Base-by-base conservation (phyloP, 2,329 filamentous ascomycete species). In the Fusarium brachygibbosum region DNA sequence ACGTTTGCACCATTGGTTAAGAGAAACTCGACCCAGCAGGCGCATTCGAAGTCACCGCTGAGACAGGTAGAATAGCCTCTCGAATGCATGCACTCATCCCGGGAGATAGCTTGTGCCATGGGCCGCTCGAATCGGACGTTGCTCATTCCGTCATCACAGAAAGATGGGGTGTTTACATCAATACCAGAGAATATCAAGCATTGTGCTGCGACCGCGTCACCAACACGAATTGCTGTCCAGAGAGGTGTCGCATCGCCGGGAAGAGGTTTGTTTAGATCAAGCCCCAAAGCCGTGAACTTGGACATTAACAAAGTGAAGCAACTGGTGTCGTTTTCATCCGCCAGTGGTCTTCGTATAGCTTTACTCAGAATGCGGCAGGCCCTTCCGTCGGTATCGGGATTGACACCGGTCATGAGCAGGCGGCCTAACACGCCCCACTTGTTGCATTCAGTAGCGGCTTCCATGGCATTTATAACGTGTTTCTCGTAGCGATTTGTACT, bases 151-250 rank as follows among this genome's bases (percentile, higher is more conserved):
- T 23, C 25, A 4, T 17, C 14, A 2, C 2, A 17, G 19, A 32
- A 2, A 14, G 50, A 44, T 4, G 35, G 17, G 5, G 4, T 21
- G 12, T 44, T 25, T 3, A 31, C 1, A 19, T 53, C 12, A 11
- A 14, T 37, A 1, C 37, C 50, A 53, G 16, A 44, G 0, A 34
- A 0, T 6, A 53, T 34, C 29, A 44, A 9, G 14, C 4, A 5
- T 34, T 19, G 29, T 41, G 29, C 16, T 23, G 12, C 17, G 21
- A 1, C 28, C 12, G 11, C 19, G 3, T 12, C 11, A 1, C 0
- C 0, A 8, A 0, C 5, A 3, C 2, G 0, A 21, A 52, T 10
- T 6, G 37, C 49, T 9, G 0, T 31, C 12, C 35, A 32, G 0
- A 52, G 28, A 31, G 4, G 35, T n/a, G 50, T 42, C 5, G 14